These are phyloP conservation scores for Talaromyces sp. DNA, from an alignment of 2,329 filamentous ascomycete species.

Conservation along the genomic window DNA sequence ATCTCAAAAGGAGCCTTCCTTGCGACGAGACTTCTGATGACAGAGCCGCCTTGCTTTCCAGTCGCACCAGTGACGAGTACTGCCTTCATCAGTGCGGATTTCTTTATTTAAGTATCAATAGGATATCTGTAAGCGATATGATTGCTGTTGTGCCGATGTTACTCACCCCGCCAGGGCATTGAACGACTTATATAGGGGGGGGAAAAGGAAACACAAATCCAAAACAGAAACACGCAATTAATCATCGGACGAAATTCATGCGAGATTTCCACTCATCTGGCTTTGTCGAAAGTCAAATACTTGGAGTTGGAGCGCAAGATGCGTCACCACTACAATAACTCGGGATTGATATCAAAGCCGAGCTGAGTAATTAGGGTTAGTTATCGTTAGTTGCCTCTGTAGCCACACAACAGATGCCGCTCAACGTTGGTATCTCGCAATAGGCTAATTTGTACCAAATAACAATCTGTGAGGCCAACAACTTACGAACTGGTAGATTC, in stretches of 20 bases:
- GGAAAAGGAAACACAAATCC: neutral
- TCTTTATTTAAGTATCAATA: neutral
- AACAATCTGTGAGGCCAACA: neutral
- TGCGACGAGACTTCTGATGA: constrained; percentile 32
- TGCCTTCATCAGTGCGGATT: neutral
- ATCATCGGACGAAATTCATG: neutral
- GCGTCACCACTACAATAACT: neutral
- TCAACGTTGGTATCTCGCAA: neutral
- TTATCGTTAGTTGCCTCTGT: neutral
- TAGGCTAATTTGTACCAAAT: neutral
- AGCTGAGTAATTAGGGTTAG: neutral
- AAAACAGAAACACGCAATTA: neutral
- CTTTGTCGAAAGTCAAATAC: neutral
- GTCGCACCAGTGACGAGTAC: constrained; percentile 41
- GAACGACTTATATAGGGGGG: neutral
- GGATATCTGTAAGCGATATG: neutral
- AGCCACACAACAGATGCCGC: neutral
- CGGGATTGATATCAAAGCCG: neutral
- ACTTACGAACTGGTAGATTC: neutral
- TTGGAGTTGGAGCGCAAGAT: neutral
- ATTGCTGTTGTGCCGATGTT: neutral
- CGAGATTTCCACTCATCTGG: neutral
- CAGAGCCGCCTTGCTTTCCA: constrained; percentile 41
- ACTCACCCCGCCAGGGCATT: neutral
- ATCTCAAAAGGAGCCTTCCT: constrained; percentile 44